Base-by-base conservation (phyloP, 495 filamentous ascomycete species). In the Penicillium manginii region DNA sequence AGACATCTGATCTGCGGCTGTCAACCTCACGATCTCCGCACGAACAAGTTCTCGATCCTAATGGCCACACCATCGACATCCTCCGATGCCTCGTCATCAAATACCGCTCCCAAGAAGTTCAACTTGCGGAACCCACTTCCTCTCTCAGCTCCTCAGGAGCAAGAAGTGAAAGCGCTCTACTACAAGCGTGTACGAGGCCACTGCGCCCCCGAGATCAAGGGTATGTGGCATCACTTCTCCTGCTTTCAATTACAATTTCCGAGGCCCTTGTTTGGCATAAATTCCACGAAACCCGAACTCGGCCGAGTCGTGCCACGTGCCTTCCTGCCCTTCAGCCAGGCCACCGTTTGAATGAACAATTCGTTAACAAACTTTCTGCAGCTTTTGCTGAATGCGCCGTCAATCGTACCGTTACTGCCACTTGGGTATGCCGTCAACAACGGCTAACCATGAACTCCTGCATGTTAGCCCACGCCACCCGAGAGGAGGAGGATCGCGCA, bases 381-480 rank as follows among this genome's bases (percentile, higher is more conserved):
- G 93, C 87, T 54, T 94, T 98, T 73, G 94, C 96, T 46, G 83
- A 89, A 67, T 98, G 94, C 81, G 92, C 93, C 23, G 81, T 84
- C 35, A 86, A 86, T 72, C 89, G 91, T 53, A 98, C 96, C 11
- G 79, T 97, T 63, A 88, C 87, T 33, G 88, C 91, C 17, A 87
- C 90, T 2, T 97, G 92, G 83, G 81, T 85, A 15, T 98, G 94
- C 77, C 89, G 92, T 26, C 72, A 77, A 9, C 81, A 92, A 63
- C 88, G 90, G 43, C 83, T 87, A 35, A 79, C 84, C 19, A 98
- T 98, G 94, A 98, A 98, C 76, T 81, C 76, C 51, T 98, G 94
- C 77, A 97, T 98, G 93, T 73, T 92, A 52, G 66, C 78, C 39
- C 87, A 96, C 75, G 92, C 93, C 17, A 94, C 89, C 40, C 89